A percentile compares a stretch with the other conserved stretches of the same genome.
Conservation (phyloP, 352 stramenopile species). For the Bremia lactucae region DNA sequence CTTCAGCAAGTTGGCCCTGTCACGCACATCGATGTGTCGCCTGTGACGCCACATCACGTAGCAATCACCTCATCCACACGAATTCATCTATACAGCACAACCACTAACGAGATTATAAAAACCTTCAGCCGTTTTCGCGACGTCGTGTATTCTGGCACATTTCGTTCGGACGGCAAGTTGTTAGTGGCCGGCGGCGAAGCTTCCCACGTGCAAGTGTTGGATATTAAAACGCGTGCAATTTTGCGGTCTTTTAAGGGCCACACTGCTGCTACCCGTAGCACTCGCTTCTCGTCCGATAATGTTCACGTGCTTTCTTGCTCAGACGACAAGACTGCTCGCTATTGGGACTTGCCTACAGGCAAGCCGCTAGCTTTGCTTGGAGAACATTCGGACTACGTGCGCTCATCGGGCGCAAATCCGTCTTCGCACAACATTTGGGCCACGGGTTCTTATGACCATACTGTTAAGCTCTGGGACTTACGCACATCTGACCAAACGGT, state of each 20-base stretch:
- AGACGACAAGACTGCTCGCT: slow-evolving; percentile 84
- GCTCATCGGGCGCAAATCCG: slow-evolving; percentile 55
- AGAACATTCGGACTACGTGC: slow-evolving; percentile 86
- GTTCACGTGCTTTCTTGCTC: slow-evolving; percentile 84
- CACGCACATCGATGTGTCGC: slow-evolving; percentile 80
- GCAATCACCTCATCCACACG: slow-evolving; percentile 82
- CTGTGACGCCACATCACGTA: slow-evolving; percentile 65
- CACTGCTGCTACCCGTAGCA: slow-evolving; percentile 60
- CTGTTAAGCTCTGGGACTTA: slow-evolving; percentile 88
- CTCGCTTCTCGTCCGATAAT: slow-evolving; percentile 73
- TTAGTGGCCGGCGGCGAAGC: slow-evolving; percentile 74
- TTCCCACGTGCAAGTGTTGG: slow-evolving; percentile 74
- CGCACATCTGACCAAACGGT: slow-evolving; percentile 58
- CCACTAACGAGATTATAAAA: slow-evolving; percentile 76
- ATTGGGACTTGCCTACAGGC: slow-evolving; percentile 84
- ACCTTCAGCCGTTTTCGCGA: slow-evolving; percentile 85
- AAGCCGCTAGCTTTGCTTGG: slow-evolving; percentile 62
- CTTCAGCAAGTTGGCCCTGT: slow-evolving; percentile 76
- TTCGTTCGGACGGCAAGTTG: slow-evolving; percentile 82
- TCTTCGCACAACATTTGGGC: slow-evolving; percentile 75
- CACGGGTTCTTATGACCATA: slow-evolving; percentile 89
- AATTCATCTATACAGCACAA: slow-evolving; percentile 80
- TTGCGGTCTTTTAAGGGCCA: slow-evolving; percentile 84
- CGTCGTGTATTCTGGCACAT: slow-evolving; percentile 78
- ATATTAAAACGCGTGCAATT: slow-evolving; percentile 75